phyloP scores from a whole-genome alignment of 1,284 basidiomycete genomes.

The Moesziomyces sp. region DNA sequence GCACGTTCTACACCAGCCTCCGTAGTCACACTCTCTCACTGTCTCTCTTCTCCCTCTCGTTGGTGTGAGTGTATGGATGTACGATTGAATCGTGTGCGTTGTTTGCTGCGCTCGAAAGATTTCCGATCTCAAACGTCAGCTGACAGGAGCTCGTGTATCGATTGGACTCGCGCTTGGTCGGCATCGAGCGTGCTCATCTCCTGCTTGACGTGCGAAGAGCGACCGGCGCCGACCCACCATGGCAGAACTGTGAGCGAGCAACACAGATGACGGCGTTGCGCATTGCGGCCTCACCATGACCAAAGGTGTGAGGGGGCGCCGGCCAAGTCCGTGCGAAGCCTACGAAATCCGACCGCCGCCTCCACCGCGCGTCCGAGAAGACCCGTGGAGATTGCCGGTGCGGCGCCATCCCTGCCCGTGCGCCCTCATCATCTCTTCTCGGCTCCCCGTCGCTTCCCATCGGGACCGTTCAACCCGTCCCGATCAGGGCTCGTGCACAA shows the following conservation, averaged over 20 bases:
- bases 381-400: conserved; percentile 1
- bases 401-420: background rate
- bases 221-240: conserved; percentile 6
- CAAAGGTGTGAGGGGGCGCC: conserved; percentile 7
- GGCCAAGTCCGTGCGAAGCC: conserved; percentile 19
- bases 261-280: no score
- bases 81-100: no score
- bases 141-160: no score
- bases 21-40: no score
- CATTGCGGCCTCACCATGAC: background rate
- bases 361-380: background rate
- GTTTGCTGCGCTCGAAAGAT: no score
- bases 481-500: background rate
- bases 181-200: background rate
- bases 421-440: background rate
- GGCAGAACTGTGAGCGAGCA: no score
- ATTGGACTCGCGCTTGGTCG: conserved; percentile 3
- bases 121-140: no score
- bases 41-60: no score
- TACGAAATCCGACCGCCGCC: background rate
- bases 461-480: background rate
- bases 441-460: background rate
- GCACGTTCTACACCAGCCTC: no score
- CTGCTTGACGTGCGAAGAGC: conserved; percentile 2
- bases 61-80: no score